phyloP scores from a whole-genome alignment of 2,329 filamentous ascomycete species.

The Xylaria sp. region DNA sequence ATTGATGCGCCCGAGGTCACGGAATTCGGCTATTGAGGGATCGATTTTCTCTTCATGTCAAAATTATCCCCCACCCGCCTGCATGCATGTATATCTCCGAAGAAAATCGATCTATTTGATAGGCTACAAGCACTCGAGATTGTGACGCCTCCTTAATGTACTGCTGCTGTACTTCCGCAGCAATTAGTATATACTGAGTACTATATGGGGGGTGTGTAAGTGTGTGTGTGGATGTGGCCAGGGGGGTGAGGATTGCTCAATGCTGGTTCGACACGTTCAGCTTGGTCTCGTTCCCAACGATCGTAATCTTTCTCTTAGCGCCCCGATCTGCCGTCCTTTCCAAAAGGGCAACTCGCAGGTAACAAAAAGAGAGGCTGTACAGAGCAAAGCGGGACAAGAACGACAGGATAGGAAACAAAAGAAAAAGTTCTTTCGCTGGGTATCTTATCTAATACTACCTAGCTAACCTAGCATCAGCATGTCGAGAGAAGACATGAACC shows the following conservation, averaged over 20 bases:
- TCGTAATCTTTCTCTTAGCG: conserved; percentile 31
- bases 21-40: conserved; percentile 22
- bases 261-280: conserved; percentile 32
- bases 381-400: conserved; percentile 18
- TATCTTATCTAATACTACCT: background rate
- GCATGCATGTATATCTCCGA: conserved; percentile 39
- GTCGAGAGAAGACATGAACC: conserved; percentile 19
- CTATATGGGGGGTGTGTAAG: background rate
- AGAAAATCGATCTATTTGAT: conserved; percentile 27
- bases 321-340: conserved; percentile 33
- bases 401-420: conserved; percentile 30
- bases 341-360: conserved; percentile 31
- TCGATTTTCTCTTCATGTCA: conserved; percentile 27
- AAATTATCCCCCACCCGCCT: conserved; percentile 23
- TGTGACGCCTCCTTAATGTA: conserved; percentile 27
- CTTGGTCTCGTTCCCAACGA: conserved; percentile 33
- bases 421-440: background rate
- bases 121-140: conserved; percentile 26
- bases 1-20: conserved; percentile 18
- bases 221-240: conserved; percentile 25
- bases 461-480: conserved; percentile 3
- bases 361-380: conserved; percentile 8
- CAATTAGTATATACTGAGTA: background rate
- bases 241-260: conserved; percentile 14
- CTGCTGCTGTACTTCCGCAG: conserved; percentile 12